phyloP scores from a whole-genome alignment of 2,329 filamentous ascomycete species.

The Metarhizium robertsii region DNA sequence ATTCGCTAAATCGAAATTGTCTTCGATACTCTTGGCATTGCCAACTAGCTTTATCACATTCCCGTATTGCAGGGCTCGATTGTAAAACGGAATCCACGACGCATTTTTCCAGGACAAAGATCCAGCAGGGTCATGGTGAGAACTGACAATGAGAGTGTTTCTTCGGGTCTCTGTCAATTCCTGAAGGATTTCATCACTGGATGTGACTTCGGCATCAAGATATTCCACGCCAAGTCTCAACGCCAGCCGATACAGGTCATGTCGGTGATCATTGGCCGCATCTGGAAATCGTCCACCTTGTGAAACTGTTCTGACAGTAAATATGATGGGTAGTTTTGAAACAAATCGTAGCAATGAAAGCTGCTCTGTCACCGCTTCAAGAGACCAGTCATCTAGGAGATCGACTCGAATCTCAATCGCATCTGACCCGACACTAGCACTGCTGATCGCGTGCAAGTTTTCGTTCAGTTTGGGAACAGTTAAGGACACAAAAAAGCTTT shows the following conservation, averaged over 20 bases:
- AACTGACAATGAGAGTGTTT: conserved; percentile 79
- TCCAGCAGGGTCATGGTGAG: conserved; percentile 81
- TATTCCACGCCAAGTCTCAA: conserved; percentile 84
- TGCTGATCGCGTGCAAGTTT: conserved; percentile 55
- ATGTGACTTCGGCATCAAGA: conserved; percentile 83
- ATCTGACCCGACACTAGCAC: conserved; percentile 75
- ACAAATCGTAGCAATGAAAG: conserved; percentile 67
- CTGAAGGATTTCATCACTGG: conserved; percentile 66
- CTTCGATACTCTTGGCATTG: conserved; percentile 62
- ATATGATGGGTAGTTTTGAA: conserved; percentile 74
- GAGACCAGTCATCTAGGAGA: conserved; percentile 64
- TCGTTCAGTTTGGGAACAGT: conserved; percentile 68
- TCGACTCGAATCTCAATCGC: conserved; percentile 93
- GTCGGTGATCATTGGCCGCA: conserved; percentile 57
- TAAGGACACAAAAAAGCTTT: conserved; percentile 88
- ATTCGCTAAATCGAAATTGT: conserved; percentile 75
- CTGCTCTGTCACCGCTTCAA: conserved; percentile 74
- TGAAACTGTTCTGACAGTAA: conserved; percentile 75
- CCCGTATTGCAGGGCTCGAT: conserved; percentile 78
- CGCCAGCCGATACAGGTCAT: conserved; percentile 67
- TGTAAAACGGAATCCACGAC: conserved; percentile 88
- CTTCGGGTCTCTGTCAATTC: conserved; percentile 58
- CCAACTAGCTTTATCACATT: conserved; percentile 94
- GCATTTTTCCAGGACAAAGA: conserved; percentile 80
- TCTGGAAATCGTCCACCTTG: conserved; percentile 90